phyloP scores from a whole-genome alignment of 495 filamentous ascomycete species.

The Tirmania nivea region DNA sequence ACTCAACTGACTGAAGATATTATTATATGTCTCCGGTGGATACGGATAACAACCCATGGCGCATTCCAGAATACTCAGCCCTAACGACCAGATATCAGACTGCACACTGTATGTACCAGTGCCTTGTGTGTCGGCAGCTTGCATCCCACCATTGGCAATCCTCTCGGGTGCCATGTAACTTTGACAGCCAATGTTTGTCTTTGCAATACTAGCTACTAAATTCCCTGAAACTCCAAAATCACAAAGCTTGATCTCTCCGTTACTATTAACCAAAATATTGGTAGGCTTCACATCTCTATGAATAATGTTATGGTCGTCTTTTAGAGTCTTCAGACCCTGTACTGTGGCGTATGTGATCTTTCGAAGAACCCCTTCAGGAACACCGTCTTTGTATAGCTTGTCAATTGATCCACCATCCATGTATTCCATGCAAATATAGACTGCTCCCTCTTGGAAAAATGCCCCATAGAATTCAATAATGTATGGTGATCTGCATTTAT shows the following conservation, averaged over 20 bases:
- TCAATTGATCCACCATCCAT: constrained; percentile 99
- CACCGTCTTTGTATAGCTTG: constrained; percentile 81
- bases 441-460: constrained; percentile 96
- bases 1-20: constrained; percentile 92
- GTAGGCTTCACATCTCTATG: constrained; percentile 97
- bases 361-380: constrained; percentile 70
- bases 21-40: constrained; percentile 92
- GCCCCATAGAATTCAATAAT: constrained; percentile 98
- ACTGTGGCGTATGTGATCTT: constrained; percentile 83
- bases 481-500: constrained; percentile 82
- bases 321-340: constrained; percentile 76
- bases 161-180: constrained; percentile 98
- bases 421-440: constrained; percentile 98
- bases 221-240: constrained; percentile 98
- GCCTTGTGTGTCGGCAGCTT: constrained; percentile 43
- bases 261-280: constrained; percentile 79
- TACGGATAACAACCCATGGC: constrained; percentile 91
- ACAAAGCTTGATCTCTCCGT: constrained; percentile 90
- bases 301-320: constrained; percentile 98
- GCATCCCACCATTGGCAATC: constrained; percentile 67
- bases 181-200: constrained; percentile 97
- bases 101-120: constrained; percentile 73
- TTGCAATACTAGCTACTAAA: constrained; percentile 88
- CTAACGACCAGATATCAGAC: constrained; percentile 93
- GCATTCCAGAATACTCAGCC: constrained; percentile 88